Evolutionary conservation across 441 rosid genomes (phyloP), one percentile per base, ranked within the genome.

Genomic region (Mallotus japonicus): DNA sequence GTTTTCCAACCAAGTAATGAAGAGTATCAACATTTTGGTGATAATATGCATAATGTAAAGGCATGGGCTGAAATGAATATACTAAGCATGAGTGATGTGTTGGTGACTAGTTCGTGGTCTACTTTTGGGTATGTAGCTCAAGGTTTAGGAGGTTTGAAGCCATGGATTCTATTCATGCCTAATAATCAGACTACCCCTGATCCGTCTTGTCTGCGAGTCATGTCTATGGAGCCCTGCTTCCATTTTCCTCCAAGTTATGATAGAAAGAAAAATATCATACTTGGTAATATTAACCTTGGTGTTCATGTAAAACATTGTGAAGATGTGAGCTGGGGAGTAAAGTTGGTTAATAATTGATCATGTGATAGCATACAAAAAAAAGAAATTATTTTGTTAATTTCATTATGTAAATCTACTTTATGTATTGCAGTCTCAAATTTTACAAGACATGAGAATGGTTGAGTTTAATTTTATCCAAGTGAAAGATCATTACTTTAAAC

Each of bases 61-160:
- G 83, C 85, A 40, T 77, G 80, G 83, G 75, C 63, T 32, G 82
- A 83, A 58, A 83, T 80, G 6, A 6, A 80, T 65, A 73, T 83
- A 9, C 56, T 83, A 6, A 83, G 83, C 50, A 6, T 80, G 51
- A 55, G 63, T 42, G 79, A 83, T 65, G 74, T 66, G 22, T 32
- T 83, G 65, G 78, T 83, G 42, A 79, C 85, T 10, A 79, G 81
- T 2, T 46, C 78, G 0, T 77, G 77, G 81, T 82, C 85, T 12
- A 82, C 85, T 0, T 83, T 82, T 34, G 83, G 85, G 3, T 79
- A 82, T 24, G 81, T 82, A 16, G 83, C 81, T 20, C 83, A 82
- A 24, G 83, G 83, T 17, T 67, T 83, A 1, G 72, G 76, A 32
- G 85, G 76, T 28, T 4, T 70, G 62, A 79, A 42, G 56, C 83